phyloP scores from a whole-genome alignment of 2,329 filamentous ascomycete species.

The Trichophaea hybrida region DNA sequence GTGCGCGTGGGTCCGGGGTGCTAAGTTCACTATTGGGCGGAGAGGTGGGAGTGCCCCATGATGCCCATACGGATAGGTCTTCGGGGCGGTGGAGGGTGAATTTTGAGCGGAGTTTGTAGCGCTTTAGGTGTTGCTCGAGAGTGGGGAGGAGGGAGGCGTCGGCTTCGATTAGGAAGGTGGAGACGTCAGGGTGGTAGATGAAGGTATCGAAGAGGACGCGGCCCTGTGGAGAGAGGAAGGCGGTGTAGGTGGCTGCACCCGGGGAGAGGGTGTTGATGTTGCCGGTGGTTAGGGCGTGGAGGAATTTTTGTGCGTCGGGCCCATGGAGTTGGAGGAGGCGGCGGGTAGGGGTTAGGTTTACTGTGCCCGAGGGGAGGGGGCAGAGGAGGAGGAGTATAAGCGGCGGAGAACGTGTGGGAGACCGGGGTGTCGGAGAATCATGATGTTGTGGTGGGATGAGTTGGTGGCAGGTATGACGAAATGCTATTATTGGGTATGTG shows the following conservation, averaged over 20 bases:
- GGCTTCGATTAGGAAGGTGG: constrained; percentile 61
- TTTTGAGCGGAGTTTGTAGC: constrained; percentile 75
- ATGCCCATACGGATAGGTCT: constrained; percentile 56
- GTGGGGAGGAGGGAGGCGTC: constrained; percentile 50
- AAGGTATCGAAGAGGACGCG: constrained; percentile 81
- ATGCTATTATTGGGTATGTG: not conserved
- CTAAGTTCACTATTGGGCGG: constrained; percentile 24
- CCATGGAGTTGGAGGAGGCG: constrained; percentile 67
- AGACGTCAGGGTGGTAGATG: constrained; percentile 51
- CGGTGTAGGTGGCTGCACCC: constrained; percentile 50
- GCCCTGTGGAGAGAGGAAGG: constrained; percentile 69
- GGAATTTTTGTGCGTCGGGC: constrained; percentile 63
- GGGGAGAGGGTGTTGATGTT: constrained; percentile 37
- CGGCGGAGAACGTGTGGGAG: not conserved
- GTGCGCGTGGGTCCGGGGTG: constrained; percentile 39
- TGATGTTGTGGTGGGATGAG: not conserved
- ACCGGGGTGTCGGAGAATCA: not conserved
- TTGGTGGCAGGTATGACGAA: not conserved
- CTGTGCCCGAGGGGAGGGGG: constrained; percentile 35
- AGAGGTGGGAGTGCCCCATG: constrained; percentile 41
- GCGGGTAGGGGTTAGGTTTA: constrained; percentile 50
- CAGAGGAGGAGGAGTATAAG: not conserved
- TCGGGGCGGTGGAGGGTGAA: constrained; percentile 54
- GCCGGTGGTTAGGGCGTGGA: constrained; percentile 77
- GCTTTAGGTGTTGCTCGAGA: constrained; percentile 58